Evolutionary conservation across 352 stramenopile species (phyloP).

Genomic region (Phytophthora fragariaefolia): DNA sequence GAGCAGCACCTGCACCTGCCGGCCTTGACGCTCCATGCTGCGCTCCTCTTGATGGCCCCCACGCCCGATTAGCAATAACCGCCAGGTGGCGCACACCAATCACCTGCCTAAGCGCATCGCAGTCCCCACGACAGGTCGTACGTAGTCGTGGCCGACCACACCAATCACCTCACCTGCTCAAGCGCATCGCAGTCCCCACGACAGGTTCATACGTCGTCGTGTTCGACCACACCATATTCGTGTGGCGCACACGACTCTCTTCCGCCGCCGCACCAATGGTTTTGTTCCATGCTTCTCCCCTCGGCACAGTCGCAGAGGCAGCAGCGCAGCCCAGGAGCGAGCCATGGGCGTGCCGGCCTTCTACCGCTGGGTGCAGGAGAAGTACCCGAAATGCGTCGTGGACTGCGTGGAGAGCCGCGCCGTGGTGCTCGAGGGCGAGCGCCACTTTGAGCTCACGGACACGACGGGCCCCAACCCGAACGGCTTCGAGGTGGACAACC

Average conservation of each 20-base stretch:
- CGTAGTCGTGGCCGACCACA: no score
- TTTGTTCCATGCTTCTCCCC: slow-evolving; percentile 20
- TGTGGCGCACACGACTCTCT: slow-evolving; percentile 10
- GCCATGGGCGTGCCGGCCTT: slow-evolving; percentile 98
- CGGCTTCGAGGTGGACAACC: slow-evolving; percentile 96
- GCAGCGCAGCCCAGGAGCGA: not conserved
- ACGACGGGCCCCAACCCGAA: slow-evolving; percentile 92
- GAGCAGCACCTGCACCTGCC: slow-evolving; percentile 45
- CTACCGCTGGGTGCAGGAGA: slow-evolving; percentile 99
- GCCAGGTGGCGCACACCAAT: slow-evolving; percentile 3
- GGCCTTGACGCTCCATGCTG: slow-evolving; percentile 17
- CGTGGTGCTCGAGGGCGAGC: slow-evolving; percentile 82
- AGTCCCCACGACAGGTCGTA: not conserved
- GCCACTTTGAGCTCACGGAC: slow-evolving; percentile 84
- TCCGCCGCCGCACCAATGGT: slow-evolving; percentile 34
- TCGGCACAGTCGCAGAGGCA: not conserved
- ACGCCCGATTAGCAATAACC: no score
- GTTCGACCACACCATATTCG: not conserved
- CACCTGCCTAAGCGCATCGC: not conserved
- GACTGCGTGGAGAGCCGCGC: slow-evolving; percentile 83
- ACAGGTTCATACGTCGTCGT: no score
- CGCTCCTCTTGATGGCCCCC: slow-evolving; percentile 12
- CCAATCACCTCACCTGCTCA: slow-evolving; percentile 4
- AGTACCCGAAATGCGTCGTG: slow-evolving; percentile 98
- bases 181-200: not conserved